Percentiles rank a stretch among this genome's conserved stretches.
These are phyloP conservation scores for Zopfia rhizophila DNA, from an alignment of 2,329 filamentous ascomycete genomes.

Conservation along the genomic window DNA sequence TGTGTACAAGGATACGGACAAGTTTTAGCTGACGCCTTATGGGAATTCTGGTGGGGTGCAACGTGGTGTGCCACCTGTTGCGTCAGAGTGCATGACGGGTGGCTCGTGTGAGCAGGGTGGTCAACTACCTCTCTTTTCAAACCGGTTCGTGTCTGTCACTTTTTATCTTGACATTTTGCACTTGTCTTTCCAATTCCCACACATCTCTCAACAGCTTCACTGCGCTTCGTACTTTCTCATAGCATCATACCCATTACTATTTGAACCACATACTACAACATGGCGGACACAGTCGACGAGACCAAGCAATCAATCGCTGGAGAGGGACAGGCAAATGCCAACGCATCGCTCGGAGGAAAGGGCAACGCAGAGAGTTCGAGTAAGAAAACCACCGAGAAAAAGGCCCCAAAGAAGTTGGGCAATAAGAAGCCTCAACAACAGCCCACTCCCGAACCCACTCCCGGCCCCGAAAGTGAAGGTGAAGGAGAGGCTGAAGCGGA, in stretches of 20 bases:
- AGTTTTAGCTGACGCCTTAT: constrained; percentile 38
- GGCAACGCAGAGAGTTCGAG: constrained; percentile 52
- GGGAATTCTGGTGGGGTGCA: constrained; percentile 33
- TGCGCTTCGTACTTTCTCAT: constrained; percentile 11
- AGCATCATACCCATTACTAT: constrained; percentile 15
- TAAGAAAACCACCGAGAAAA: constrained; percentile 60
- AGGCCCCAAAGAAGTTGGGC: constrained; percentile 62
- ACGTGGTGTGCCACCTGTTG: constrained; percentile 42
- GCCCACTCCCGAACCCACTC: constrained; percentile 60
- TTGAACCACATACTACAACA: constrained; percentile 29
- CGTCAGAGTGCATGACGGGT: constrained; percentile 51
- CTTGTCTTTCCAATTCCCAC: constrained; percentile 31
- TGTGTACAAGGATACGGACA: constrained; percentile 41
- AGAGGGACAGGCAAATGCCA: constrained; percentile 51
- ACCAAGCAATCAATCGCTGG: constrained; percentile 48
- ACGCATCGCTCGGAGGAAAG: constrained; percentile 48
- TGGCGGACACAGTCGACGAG: constrained; percentile 52
- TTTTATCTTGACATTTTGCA: constrained; percentile 46
- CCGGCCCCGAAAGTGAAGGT: constrained; percentile 57
- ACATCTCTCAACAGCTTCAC: constrained; percentile 27
- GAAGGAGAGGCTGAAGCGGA: constrained; percentile 56
- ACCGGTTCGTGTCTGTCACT: constrained; percentile 46
- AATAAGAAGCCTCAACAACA: constrained; percentile 57
- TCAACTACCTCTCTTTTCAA: constrained; percentile 43
- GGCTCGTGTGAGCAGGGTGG: constrained; percentile 47